phyloP scores from a whole-genome alignment of 202 grass and related monocot species.

The Carex arenaria region DNA sequence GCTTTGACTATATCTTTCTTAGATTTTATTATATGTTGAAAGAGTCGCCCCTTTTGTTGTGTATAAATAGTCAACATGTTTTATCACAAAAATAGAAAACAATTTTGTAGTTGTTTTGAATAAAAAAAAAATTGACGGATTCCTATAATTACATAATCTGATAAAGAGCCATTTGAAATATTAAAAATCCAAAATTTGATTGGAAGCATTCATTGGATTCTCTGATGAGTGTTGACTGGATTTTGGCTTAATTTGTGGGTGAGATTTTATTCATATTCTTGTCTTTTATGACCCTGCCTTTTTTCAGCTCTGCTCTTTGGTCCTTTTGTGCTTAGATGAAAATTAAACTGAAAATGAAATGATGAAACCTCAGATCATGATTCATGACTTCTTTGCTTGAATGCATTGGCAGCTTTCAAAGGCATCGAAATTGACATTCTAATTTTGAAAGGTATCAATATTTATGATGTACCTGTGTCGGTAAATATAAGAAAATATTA shows the following conservation, averaged over 20 bases:
- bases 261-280: not conserved
- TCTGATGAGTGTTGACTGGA: not conserved
- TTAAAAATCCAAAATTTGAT: not conserved
- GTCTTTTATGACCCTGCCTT: not conserved
- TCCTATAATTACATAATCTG: not conserved
- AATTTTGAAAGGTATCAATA: too few relatives aligned
- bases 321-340: not conserved
- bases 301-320: not conserved
- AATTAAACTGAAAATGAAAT: not conserved
- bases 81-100: not conserved
- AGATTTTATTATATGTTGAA: not conserved
- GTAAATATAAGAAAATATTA: too few relatives aligned
- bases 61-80: not conserved
- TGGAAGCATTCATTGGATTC: not conserved
- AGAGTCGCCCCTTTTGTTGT: not conserved
- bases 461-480: too few relatives aligned
- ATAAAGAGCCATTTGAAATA: not conserved
- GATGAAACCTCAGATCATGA: too few relatives aligned
- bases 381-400: too few relatives aligned
- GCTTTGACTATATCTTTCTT: not conserved
- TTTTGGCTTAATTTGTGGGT: not conserved
- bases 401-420: too few relatives aligned
- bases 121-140: not conserved
- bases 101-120: not conserved
- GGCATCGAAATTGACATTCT: too few relatives aligned